These are phyloP conservation scores for Apiospora koreana DNA, from an alignment of 2,329 filamentous ascomycete species.

Conservation along the genomic window DNA sequence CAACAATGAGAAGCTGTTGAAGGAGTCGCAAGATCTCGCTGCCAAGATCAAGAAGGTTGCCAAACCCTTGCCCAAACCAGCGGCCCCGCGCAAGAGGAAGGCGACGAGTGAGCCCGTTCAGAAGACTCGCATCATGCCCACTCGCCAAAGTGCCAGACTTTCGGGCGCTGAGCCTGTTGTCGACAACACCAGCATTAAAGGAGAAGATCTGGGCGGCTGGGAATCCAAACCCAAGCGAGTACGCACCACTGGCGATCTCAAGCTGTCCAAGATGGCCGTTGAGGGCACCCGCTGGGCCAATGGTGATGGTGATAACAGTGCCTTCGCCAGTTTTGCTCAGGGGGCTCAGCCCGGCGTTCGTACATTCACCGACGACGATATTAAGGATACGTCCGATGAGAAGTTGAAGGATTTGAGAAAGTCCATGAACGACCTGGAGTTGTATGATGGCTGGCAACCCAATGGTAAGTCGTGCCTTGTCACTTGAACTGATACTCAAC, in stretches of 20 bases:
- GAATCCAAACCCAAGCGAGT: slow-evolving; percentile 58
- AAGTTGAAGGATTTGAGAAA: slow-evolving; percentile 72
- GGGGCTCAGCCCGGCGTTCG: slow-evolving; percentile 78
- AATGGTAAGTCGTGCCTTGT: slow-evolving; percentile 56
- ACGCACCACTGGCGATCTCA: slow-evolving; percentile 59
- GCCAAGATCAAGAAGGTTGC: slow-evolving; percentile 66
- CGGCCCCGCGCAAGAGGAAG: slow-evolving; percentile 38
- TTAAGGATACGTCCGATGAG: slow-evolving; percentile 76
- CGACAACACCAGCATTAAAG: slow-evolving; percentile 47
- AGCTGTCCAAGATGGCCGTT: slow-evolving; percentile 75
- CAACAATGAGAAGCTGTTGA: slow-evolving; percentile 75
- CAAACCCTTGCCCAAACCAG: slow-evolving; percentile 48
- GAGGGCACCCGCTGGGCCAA: slow-evolving; percentile 76
- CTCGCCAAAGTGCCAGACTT: slow-evolving; percentile 59
- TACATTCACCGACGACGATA: slow-evolving; percentile 84
- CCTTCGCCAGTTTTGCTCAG: slow-evolving; percentile 61
- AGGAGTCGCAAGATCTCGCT: slow-evolving; percentile 72
- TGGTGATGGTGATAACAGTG: slow-evolving; percentile 64
- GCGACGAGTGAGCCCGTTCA: slow-evolving; percentile 45
- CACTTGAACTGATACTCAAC: too few relatives aligned
- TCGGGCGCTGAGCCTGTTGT: slow-evolving; percentile 54
- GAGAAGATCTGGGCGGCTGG: slow-evolving; percentile 19
- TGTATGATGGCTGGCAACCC: slow-evolving; percentile 84
- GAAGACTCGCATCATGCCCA: slow-evolving; percentile 49
- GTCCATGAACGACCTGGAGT: slow-evolving; percentile 72